Evolutionary conservation across 768 basidiomycete species (phyloP), one percentile per base, ranked within the genome.

Genomic region (Russula ochroleuca): DNA sequence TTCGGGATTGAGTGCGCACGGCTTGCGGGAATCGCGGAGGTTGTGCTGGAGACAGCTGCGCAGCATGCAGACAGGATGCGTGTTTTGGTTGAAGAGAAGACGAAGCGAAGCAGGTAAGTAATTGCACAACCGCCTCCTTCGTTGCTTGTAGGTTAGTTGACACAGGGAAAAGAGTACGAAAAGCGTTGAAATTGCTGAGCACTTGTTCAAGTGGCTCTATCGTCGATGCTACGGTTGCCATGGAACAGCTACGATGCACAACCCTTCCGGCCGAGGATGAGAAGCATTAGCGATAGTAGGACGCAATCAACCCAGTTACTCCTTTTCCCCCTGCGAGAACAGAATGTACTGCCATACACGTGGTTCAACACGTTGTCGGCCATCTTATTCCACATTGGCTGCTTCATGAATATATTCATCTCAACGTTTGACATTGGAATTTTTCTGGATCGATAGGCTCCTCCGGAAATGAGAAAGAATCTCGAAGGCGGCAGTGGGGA

Each of bases 1-100:
- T 98, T 94, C 71, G 94, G 94, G 13, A 86, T 97, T 10, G 94
- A 96, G 78, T 96, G 94, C 72, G 94, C 87, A 9, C 83, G 92
- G 49, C 81, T 98, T 28, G 96, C 96, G 0, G 88, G 88, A 10
- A 72, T 98, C 38, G 89, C 92, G 0, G 86, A 88, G 67, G 65
- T 73, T 1, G 79, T 98, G 9, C 78, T 98, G 3, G 73, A 75
- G 7, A 73, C 79, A 8, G 95, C 95, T 17, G 72, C 80, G 13
- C 52, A 51, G 13, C 75, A 79, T 38, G 84, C 90, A 1, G 74
- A 78, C 19, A 72, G 74, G 21, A 81, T 94, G 77, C 83, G 84
- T 70, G 68, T 67, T 14, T 73, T 78, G 56, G 83, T 87, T 28
- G 76, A 82, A 68, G 73, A 75, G 35, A 80, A 85, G 21, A 77